A percentile compares a stretch with the other conserved stretches of the same genome.
Evolutionary conservation across 2,329 filamentous ascomycete species (phyloP).

Genomic region (Zymoseptoria passerinii): DNA sequence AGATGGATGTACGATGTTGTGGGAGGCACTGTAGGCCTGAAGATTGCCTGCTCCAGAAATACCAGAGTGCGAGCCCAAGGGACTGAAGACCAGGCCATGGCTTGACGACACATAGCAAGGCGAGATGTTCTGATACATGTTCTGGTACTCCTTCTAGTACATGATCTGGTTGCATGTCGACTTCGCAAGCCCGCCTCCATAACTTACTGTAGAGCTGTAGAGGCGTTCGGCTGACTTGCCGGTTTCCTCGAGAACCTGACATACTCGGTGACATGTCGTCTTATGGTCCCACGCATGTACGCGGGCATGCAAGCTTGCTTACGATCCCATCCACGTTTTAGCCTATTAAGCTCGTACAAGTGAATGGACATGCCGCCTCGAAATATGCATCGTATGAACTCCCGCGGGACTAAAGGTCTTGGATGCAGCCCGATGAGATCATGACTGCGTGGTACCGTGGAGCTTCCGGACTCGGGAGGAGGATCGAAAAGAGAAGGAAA

Average conservation of each 20-base stretch:
- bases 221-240: neutral
- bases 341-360: too few relatives aligned
- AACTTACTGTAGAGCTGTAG: neutral
- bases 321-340: too few relatives aligned
- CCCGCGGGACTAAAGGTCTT: neutral
- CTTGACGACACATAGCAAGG: neutral
- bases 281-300: neutral
- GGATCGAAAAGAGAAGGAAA: too few relatives aligned
- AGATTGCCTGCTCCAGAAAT: neutral
- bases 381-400: too few relatives aligned
- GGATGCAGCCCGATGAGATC: neutral
- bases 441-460: neutral
- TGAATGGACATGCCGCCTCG: too few relatives aligned
- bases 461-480: neutral
- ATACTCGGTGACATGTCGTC: neutral
- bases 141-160: neutral
- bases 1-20: neutral
- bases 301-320: neutral
- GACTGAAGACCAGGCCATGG: neutral
- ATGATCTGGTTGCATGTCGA: neutral
- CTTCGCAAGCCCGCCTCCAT: neutral
- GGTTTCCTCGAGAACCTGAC: neutral
- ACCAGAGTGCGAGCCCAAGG: too few relatives aligned
- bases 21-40: neutral
- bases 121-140: neutral